Base-by-base conservation (phyloP, 805 yeast genomes). In the Wickerhamomyces chambardii region DNA sequence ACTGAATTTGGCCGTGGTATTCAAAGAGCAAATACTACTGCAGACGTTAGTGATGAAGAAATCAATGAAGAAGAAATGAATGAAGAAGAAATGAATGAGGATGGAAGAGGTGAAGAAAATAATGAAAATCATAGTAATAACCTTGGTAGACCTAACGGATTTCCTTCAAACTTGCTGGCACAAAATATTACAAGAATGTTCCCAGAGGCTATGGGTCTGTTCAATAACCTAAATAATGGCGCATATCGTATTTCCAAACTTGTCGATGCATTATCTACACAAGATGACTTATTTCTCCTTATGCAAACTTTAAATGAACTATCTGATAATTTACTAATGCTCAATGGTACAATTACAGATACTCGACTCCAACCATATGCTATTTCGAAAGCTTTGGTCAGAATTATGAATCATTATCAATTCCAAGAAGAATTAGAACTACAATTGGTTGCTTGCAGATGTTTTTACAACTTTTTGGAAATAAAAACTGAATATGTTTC, bases 371-470 rank as follows among this genome's bases (percentile, higher is more conserved):
- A 95, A 0, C 64, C 79, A 0, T 69, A 64, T 33, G 66, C 62
- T 34, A 51, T 86, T 17, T 61, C 83, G 0, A 63, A 61, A 22
- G 68, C 70, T 14, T 56, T 89, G 30, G 73, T 82, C 1, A 55
- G 56, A 3, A 66, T 86, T 7, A 58, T 90, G 51, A 63, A 64
- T 14, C 77, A 75, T 40, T 79, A 84, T 0, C 30, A 47, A 6
- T 66, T 76, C 33, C 69, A 66, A 21, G 83, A 75, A 16, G 81
- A 82, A 42, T 59, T 84, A 33, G 96, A 90, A 50, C 51, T 89
- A n/a, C 90, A 83, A 48, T 58, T 90, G 30, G 79, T 83, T 28
- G 80, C 94, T 0, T 84, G 95, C 48, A 70, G 96, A 33, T 84
- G 95, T 50, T 60, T 89, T 15, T 82, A 83, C 53, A 89, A 86